A percentile compares a stretch with the other conserved stretches of the same genome.
Conservation (phyloP, 371 early-diverging fungal species). For the Amoeboaphelidium occidentale region DNA sequence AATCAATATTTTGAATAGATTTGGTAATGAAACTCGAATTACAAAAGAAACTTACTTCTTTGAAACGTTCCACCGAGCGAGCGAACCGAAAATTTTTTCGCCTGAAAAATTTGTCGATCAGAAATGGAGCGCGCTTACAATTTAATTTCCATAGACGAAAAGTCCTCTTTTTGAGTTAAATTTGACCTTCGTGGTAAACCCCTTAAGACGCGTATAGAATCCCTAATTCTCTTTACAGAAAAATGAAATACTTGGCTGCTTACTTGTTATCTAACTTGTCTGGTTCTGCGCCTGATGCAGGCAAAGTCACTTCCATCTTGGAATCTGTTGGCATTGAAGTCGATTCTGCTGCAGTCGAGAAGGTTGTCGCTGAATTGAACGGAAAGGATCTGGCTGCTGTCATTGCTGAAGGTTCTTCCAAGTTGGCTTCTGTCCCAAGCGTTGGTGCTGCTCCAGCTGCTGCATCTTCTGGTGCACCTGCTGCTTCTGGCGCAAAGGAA, state of each 20-base stretch:
- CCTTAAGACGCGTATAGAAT: too few species aligned
- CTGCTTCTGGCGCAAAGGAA: not conserved
- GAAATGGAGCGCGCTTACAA: too few species aligned
- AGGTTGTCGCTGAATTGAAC: conserved; percentile 3
- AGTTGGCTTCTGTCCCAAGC: not conserved
- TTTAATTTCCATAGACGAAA: too few species aligned
- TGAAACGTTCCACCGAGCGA: too few species aligned
- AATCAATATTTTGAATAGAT: too few species aligned
- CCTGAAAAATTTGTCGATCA: too few species aligned
- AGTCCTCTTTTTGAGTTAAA: too few species aligned
- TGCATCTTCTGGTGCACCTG: not conserved
- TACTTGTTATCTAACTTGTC: conserved; percentile 2
- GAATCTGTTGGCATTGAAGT: conserved; percentile 2
- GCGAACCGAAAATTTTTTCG: too few species aligned
- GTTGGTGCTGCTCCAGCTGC: conserved; percentile 1
- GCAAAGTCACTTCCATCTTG: conserved; percentile 1
- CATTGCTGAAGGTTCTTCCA: conserved; percentile 4
- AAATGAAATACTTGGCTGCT: conserved; percentile 8
- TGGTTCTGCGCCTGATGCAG: conserved; percentile 1
- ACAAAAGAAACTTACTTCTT: too few species aligned
- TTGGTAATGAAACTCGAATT: too few species aligned
- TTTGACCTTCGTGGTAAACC: too few species aligned
- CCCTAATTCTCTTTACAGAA: too few species aligned
- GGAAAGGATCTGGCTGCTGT: conserved; percentile 5
- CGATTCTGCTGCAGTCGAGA: conserved; percentile 3